These are phyloP conservation scores for Termitomyces sp. DNA, from an alignment of 768 basidiomycete genomes.

Conservation along the genomic window DNA sequence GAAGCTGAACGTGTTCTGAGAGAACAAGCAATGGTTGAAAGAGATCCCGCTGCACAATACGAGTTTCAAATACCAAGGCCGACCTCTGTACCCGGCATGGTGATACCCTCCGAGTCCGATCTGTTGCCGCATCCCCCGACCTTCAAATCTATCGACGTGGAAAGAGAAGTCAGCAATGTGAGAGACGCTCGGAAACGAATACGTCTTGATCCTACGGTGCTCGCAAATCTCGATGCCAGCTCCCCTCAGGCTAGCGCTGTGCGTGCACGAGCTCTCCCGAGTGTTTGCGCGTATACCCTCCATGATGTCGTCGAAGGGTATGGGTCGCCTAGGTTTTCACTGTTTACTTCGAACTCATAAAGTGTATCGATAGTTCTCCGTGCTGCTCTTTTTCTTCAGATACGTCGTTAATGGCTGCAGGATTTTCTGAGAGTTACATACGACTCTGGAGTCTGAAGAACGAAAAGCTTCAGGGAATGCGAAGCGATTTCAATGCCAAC, in stretches of 20 bases:
- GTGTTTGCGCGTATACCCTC: conserved; percentile 91
- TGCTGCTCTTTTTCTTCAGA: conserved; percentile 88
- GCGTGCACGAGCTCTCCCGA: conserved; percentile 73
- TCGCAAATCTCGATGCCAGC: conserved; percentile 50
- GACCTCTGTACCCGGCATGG: conserved; percentile 44
- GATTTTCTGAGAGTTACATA: conserved; percentile 94
- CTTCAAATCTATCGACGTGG: conserved; percentile 84
- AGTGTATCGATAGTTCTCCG: conserved; percentile 50
- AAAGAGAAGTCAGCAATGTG: conserved; percentile 84
- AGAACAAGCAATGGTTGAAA: conserved; percentile 76
- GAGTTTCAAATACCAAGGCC: conserved; percentile 54
- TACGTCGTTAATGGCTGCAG: conserved; percentile 87
- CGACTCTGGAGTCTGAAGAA: conserved; percentile 94
- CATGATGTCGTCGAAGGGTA: conserved; percentile 96
- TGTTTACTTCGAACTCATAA: background rate
- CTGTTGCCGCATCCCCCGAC: conserved; percentile 75
- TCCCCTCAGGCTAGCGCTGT: conserved; percentile 52
- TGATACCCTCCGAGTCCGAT: conserved; percentile 64
- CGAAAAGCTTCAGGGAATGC: conserved; percentile 72
- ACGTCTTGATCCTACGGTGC: conserved; percentile 70
- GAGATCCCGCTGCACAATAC: conserved; percentile 61
- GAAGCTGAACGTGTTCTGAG: conserved; percentile 78
- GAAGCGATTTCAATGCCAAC: conserved; percentile 68
- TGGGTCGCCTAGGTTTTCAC: conserved; percentile 16
- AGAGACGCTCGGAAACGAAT: conserved; percentile 91